Evolutionary conservation across 2,329 filamentous ascomycete species (phyloP).

Genomic region (Coniochaeta sp.): DNA sequence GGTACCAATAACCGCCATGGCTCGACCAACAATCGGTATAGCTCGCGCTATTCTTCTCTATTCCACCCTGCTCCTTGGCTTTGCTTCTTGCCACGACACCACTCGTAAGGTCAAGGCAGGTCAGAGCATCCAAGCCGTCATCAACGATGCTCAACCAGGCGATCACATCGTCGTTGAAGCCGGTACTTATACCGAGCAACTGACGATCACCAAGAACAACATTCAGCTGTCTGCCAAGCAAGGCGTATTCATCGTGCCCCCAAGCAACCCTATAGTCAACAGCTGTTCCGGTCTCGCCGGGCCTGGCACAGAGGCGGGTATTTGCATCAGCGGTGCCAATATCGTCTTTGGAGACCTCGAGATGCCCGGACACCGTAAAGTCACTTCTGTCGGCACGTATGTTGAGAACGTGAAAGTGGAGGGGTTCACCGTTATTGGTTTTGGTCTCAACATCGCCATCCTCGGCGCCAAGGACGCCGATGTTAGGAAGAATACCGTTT

Average conservation of each 20-base stretch:
- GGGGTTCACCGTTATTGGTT: conserved; percentile 23
- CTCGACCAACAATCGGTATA: not conserved
- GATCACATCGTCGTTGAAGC: conserved; percentile 22
- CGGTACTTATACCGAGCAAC: conserved; percentile 25
- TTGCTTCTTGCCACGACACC: not conserved
- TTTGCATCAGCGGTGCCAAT: conserved; percentile 23
- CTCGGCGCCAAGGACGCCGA: conserved; percentile 21
- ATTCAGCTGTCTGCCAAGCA: conserved; percentile 22
- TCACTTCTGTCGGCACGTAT: conserved; percentile 14
- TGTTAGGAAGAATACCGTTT: conserved; percentile 18
- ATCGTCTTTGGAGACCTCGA: conserved; percentile 16
- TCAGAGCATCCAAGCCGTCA: conserved; percentile 21
- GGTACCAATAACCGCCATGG: not conserved
- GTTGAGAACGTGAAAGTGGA: conserved; percentile 23
- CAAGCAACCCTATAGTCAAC: conserved; percentile 15
- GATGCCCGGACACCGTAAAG: conserved; percentile 19
- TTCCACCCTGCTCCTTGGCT: not conserved
- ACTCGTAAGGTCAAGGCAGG: not conserved
- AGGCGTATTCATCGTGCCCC: conserved; percentile 18
- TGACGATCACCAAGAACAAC: conserved; percentile 23
- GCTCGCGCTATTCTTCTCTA: not conserved
- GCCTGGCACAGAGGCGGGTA: conserved; percentile 16
- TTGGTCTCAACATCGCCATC: conserved; percentile 28
- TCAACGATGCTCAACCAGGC: conserved; percentile 18
- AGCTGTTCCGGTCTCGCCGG: conserved; percentile 22